Conservation (phyloP, 2,329 filamentous ascomycete genomes). For the Ascochyta viciae-villosae region DNA sequence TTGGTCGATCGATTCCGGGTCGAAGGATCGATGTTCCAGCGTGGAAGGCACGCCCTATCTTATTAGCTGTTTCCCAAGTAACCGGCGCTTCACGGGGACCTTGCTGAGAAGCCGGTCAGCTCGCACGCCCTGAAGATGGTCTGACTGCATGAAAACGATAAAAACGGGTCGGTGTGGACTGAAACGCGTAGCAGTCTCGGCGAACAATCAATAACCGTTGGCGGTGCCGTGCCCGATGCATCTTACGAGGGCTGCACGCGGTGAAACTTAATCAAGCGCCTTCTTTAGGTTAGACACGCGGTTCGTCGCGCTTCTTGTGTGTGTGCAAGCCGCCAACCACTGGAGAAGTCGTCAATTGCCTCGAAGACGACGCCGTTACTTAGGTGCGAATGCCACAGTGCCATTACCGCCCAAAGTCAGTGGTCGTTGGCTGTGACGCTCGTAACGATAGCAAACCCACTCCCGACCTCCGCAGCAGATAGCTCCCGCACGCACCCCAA, state of each 20-base stretch:
- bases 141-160: slow-evolving; percentile 21
- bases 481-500: slow-evolving; percentile 9
- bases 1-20: not conserved
- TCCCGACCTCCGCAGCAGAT: slow-evolving; percentile 20
- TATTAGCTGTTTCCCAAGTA: slow-evolving; percentile 11
- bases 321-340: slow-evolving; percentile 22
- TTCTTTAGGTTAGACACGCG: slow-evolving; percentile 28
- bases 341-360: slow-evolving; percentile 27
- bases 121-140: slow-evolving; percentile 8
- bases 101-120: slow-evolving; percentile 14
- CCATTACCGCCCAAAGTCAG: not conserved
- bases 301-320: slow-evolving; percentile 27
- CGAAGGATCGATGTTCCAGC: not conserved
- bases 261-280: slow-evolving; percentile 20
- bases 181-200: slow-evolving; percentile 19
- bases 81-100: slow-evolving; percentile 12
- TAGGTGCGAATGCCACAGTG: not conserved
- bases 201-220: slow-evolving; percentile 13
- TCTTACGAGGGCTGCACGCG: slow-evolving; percentile 21
- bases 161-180: slow-evolving; percentile 18
- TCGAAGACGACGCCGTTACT: slow-evolving; percentile 16
- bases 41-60: not conserved
- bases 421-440: slow-evolving; percentile 10
- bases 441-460: slow-evolving; percentile 16
- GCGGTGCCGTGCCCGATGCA: slow-evolving; percentile 16